Conservation (phyloP, 257 asterid genomes). For the Lavandula angustifolia region DNA sequence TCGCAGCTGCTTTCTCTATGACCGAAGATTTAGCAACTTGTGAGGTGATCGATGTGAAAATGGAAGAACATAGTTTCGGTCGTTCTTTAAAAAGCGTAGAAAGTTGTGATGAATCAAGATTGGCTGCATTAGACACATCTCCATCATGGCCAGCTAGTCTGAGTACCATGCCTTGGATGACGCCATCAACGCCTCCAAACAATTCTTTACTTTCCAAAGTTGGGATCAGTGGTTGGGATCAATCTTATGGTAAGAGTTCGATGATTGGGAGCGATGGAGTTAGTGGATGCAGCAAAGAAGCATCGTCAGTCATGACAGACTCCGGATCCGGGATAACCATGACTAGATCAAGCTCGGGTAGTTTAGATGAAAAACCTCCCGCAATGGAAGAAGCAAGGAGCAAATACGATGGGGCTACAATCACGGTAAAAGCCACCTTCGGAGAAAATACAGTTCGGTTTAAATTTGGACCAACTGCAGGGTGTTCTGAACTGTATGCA, state of each 20-base stretch:
- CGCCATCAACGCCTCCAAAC: slow-evolving; percentile 29
- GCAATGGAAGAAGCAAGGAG: slow-evolving; percentile 20
- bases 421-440: slow-evolving; percentile 58
- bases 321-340: slow-evolving; percentile 42
- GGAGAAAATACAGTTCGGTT: slow-evolving; percentile 63
- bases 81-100: slow-evolving; percentile 25
- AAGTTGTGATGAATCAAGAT: slow-evolving; percentile 31
- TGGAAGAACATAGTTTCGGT: slow-evolving; percentile 37
- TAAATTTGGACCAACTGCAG: slow-evolving; percentile 51
- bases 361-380: slow-evolving; percentile 35
- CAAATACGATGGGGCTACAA: slow-evolving; percentile 43
- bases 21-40: slow-evolving; percentile 29
- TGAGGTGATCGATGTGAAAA: slow-evolving; percentile 35
- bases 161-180: slow-evolving; percentile 35
- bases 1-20: not conserved
- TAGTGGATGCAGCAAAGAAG: slow-evolving; percentile 38
- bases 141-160: slow-evolving; percentile 43
- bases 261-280: slow-evolving; percentile 28
- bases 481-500: slow-evolving; percentile 57
- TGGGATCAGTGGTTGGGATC: slow-evolving; percentile 22
- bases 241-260: slow-evolving; percentile 26
- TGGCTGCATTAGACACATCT: slow-evolving; percentile 41
- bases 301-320: slow-evolving; percentile 49
- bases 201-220: slow-evolving; percentile 32
- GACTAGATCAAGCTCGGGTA: slow-evolving; percentile 49